These are phyloP conservation scores for Coniochaeta prunicola DNA, from an alignment of 2,329 filamentous ascomycete genomes.

Conservation along the genomic window DNA sequence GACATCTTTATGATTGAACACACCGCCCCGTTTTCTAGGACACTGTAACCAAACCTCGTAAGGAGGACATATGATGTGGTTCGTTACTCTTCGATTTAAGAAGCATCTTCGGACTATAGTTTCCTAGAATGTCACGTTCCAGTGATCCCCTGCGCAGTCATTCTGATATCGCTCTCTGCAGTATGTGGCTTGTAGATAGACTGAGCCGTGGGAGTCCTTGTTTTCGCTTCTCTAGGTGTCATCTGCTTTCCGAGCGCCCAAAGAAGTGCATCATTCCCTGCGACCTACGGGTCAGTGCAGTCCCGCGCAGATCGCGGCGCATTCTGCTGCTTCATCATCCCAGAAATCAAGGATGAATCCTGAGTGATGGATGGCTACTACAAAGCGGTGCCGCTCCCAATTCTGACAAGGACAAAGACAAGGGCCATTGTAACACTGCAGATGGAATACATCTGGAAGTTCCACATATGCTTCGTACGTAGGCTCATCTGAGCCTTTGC, in stretches of 20 bases:
- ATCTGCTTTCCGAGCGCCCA: not conserved
- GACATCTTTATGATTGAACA: not conserved
- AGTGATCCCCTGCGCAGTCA: no score
- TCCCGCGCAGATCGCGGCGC: not conserved
- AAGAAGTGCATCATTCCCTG: not conserved
- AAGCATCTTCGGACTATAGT: no score
- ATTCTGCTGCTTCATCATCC: not conserved
- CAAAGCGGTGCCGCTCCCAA: not conserved
- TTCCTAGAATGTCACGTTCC: not conserved
- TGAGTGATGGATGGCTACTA: not conserved
- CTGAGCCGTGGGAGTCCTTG: not conserved
- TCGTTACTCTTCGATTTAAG: not conserved
- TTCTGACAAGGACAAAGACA: not conserved
- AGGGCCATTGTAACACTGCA: not conserved
- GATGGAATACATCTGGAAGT: not conserved
- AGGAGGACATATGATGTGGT: not conserved
- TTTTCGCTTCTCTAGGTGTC: not conserved
- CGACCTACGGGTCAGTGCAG: not conserved
- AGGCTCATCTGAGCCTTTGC: not conserved
- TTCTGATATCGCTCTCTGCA: not conserved
- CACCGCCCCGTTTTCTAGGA: not conserved
- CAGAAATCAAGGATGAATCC: not conserved
- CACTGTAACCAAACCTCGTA: not conserved
- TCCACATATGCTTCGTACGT: not conserved
- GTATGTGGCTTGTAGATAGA: not conserved